Evolutionary conservation across 2,329 filamentous ascomycete genomes (phyloP), one percentile per base, ranked within the genome.

Genomic region (Colletotrichum neosansevieriae): DNA sequence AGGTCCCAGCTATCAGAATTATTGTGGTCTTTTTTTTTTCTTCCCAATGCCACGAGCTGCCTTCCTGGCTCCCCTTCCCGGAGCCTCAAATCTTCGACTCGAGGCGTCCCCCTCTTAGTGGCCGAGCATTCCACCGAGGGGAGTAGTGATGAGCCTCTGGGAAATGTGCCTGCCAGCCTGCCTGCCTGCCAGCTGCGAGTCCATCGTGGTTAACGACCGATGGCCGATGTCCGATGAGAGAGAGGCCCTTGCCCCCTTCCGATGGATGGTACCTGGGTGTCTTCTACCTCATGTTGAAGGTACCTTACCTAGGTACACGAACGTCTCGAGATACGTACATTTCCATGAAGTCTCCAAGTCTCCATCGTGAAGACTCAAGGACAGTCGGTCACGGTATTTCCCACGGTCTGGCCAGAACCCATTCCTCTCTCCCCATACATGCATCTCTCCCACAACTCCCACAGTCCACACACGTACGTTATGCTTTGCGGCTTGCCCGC

Each of bases 41-140:
- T 9, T 2, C 6, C 29, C 29, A 29, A 29, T 2, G 29, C 29
- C 29, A 29, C 7, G 29, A 9, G 29, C 29, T 7, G 29, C 29
- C 6, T 29, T 7, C 29, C 29, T 29, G 29, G 29, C 29, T 29
- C 29, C 7, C 7, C 42, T 45, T 15, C 12, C 51, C 51, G 17
- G 51, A 54, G 51, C 51, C 51, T 54, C 51, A 54, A 40, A 17
- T 51, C 36, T 53, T 24, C 24, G 34, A 38, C 21, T 40, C 38
- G 15, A n/a, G 6, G 24, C 17, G 61, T 56, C 66, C 42, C 42
- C 66, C 61, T 66, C 66, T 56, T 69, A 66, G 66, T 50, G 66
- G 61, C 66, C 66, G 66, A 69, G 66, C 40, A 69, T 69, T 69
- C 54, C 53, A 60, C 66, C 66, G 66, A 69, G 11, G 24, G 58